phyloP scores from a whole-genome alignment of 768 basidiomycete species.

The Lepiota brunneoincarnata region DNA sequence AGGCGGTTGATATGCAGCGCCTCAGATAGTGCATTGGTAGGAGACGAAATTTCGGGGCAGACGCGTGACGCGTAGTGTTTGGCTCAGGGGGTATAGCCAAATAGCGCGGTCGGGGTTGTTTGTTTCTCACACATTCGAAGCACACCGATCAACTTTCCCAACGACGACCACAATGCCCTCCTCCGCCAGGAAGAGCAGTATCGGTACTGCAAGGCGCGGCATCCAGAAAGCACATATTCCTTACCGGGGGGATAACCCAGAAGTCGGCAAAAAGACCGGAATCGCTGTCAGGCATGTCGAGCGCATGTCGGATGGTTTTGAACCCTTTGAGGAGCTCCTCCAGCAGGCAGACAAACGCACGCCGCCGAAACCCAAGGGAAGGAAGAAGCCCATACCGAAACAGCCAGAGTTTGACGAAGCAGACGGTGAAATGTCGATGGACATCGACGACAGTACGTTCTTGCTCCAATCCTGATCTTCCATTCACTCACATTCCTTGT shows the following conservation, averaged over 20 bases:
- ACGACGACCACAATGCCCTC: conserved; percentile 33
- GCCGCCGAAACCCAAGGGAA: conserved; percentile 52
- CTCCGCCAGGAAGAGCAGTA: conserved; percentile 44
- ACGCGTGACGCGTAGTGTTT: conserved; percentile 13
- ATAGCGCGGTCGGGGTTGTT: conserved; percentile 11
- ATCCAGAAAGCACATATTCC: conserved; percentile 70
- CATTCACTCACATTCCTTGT: neutral
- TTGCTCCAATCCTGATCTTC: neutral
- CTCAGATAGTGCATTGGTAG: neutral
- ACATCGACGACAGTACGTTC: conserved; percentile 60
- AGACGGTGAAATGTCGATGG: conserved; percentile 78
- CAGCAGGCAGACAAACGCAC: conserved; percentile 66
- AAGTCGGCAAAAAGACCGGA: conserved; percentile 80
- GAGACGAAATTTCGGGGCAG: neutral
- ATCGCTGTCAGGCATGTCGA: conserved; percentile 66
- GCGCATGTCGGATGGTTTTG: conserved; percentile 78
- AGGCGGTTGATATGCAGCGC: neutral
- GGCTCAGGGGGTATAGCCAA: neutral
- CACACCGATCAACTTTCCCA: neutral
- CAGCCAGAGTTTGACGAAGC: conserved; percentile 41
- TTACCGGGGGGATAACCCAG: conserved; percentile 73
- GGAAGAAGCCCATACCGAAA: conserved; percentile 38
- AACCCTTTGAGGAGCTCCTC: conserved; percentile 75
- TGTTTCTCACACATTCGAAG: conserved; percentile 10
- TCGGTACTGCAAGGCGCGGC: conserved; percentile 47